Percentiles rank a stretch among this genome's conserved stretches.
These are phyloP conservation scores for Phellinidium pouzarii DNA, from an alignment of 1,284 basidiomycete genomes.

Conservation along the genomic window DNA sequence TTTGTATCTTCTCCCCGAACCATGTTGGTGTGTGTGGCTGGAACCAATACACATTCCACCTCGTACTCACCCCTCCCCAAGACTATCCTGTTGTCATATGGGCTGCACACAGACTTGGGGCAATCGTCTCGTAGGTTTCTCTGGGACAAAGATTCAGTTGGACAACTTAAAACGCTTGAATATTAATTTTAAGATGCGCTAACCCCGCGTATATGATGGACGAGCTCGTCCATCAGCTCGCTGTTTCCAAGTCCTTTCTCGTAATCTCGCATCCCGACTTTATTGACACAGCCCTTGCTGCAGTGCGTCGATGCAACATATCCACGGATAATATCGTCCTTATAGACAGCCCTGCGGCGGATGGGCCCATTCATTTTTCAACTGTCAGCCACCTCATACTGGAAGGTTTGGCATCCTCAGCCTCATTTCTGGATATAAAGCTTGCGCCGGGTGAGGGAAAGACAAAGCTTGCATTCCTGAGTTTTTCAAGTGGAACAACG, in stretches of 20 bases:
- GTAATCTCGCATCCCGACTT: conserved; percentile 54
- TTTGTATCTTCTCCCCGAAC: conserved; percentile 64
- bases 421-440: conserved; percentile 41
- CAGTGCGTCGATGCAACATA: conserved; percentile 45
- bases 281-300: conserved; percentile 44
- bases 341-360: conserved; percentile 31
- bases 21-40: conserved; percentile 44
- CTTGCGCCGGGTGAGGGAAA: conserved; percentile 59
- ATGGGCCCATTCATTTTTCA: conserved; percentile 17
- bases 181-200: conserved; percentile 36
- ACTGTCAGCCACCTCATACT: conserved; percentile 50
- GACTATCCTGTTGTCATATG: conserved; percentile 71
- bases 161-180: no score
- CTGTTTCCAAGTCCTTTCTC: conserved; percentile 46
- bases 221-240: conserved; percentile 62
- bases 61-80: conserved; percentile 25
- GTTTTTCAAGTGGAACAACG: conserved; percentile 79
- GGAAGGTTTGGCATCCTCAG: conserved; percentile 40
- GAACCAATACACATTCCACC: conserved; percentile 6
- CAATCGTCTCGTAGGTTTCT: conserved; percentile 50
- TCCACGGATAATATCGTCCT: conserved; percentile 48
- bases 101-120: conserved; percentile 71
- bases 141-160: no score
- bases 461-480: conserved; percentile 65
- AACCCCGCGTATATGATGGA: conserved; percentile 64